Evolutionary conservation across 2,329 filamentous ascomycete species (phyloP).

Genomic region (Fusarium sp.): DNA sequence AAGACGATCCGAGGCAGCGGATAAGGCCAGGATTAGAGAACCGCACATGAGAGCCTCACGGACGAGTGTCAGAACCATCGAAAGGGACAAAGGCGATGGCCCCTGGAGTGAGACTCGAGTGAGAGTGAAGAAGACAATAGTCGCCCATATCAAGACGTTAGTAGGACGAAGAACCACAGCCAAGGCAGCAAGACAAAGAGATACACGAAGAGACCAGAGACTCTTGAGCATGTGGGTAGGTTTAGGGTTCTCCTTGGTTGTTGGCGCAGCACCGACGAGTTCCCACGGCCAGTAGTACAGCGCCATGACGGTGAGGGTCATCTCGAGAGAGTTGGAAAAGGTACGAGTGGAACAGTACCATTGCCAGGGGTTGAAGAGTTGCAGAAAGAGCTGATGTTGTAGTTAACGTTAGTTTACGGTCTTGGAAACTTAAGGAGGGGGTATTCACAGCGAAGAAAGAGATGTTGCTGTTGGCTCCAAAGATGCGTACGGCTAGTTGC

Average conservation of each 20-base stretch:
- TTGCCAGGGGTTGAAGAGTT: slow-evolving; percentile 75
- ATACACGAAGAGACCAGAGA: slow-evolving; percentile 58
- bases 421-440: background rate
- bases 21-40: slow-evolving; percentile 69
- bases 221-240: slow-evolving; percentile 42
- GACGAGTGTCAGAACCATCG: slow-evolving; percentile 63
- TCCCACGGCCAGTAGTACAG: slow-evolving; percentile 90
- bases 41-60: slow-evolving; percentile 74
- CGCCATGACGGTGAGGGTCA: slow-evolving; percentile 83
- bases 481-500: slow-evolving; percentile 79
- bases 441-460: slow-evolving; percentile 76
- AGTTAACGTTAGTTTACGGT: background rate
- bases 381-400: slow-evolving; percentile 49
- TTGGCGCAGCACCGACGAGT: slow-evolving; percentile 61
- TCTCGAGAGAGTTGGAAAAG: slow-evolving; percentile 93
- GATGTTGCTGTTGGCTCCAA: slow-evolving; percentile 71
- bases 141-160: slow-evolving; percentile 86
- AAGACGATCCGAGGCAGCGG: slow-evolving; percentile 74
- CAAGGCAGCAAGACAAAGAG: slow-evolving; percentile 79
- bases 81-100: slow-evolving; percentile 55
- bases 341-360: slow-evolving; percentile 96
- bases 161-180: slow-evolving; percentile 91
- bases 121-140: slow-evolving; percentile 64
- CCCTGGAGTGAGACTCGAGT: slow-evolving; percentile 52
- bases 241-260: slow-evolving; percentile 55